These are phyloP conservation scores for Macrocybe gigantea DNA, from an alignment of 768 basidiomycete species.

Conservation along the genomic window DNA sequence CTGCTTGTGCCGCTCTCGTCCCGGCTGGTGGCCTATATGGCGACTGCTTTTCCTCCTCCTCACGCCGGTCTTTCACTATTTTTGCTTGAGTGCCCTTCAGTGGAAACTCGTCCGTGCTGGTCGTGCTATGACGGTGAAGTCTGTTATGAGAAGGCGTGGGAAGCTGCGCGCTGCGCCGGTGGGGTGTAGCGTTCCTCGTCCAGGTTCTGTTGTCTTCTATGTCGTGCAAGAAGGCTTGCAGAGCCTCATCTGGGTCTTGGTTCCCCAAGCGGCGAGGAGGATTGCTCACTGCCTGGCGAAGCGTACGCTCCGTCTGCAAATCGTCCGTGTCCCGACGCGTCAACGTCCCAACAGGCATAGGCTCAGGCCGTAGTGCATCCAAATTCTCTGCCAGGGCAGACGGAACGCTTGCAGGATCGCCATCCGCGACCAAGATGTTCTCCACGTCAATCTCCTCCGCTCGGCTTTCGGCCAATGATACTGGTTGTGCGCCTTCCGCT, in stretches of 20 bases:
- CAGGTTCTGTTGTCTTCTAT: too few species aligned
- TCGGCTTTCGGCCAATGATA: too few species aligned
- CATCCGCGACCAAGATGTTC: too few species aligned
- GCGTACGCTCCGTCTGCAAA: conserved; percentile 12
- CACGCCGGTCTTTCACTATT: conserved; percentile 23
- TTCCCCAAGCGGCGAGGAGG: not conserved
- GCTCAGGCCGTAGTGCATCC: too few species aligned
- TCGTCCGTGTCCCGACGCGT: conserved; percentile 17
- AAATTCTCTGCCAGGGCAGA: too few species aligned
- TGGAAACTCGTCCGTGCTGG: conserved; percentile 26
- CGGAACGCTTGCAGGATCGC: too few species aligned
- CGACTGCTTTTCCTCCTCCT: conserved; percentile 24
- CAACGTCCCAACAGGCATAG: too few species aligned
- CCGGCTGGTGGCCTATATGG: conserved; percentile 31
- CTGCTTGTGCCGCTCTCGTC: conserved; percentile 23
- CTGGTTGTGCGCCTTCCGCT: too few species aligned
- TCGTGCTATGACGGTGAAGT: conserved; percentile 2
- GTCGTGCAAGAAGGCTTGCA: not conserved
- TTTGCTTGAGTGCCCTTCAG: conserved; percentile 31
- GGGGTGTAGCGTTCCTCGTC: not conserved
- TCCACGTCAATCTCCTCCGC: too few species aligned
- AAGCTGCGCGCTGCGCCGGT: not conserved
- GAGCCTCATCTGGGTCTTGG: conserved; percentile 2
- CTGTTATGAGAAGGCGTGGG: conserved; percentile 2
- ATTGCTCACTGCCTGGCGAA: conserved; percentile 4